These are phyloP conservation scores for Aegilops speltoides DNA, from an alignment of 176 grass and related monocot genomes.

Conservation along the genomic window DNA sequence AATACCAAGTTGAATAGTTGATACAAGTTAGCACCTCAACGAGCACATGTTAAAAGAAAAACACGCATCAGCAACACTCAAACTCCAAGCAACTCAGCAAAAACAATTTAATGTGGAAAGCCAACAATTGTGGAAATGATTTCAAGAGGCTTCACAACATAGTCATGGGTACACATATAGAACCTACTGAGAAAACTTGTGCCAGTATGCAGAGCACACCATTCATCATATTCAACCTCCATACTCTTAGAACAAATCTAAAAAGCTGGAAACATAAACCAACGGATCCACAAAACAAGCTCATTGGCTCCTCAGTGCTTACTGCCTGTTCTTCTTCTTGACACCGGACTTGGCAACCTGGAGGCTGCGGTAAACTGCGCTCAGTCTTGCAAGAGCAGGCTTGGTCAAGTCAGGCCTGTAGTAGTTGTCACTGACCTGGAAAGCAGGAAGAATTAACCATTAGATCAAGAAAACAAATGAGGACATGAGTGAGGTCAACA, in stretches of 20 bases:
- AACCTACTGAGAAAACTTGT: neutral
- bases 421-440: slow-evolving; percentile 67
- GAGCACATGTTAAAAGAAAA: neutral
- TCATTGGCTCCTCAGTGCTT: neutral
- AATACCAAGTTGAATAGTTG: no score
- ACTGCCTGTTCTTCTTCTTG: slow-evolving; percentile 90
- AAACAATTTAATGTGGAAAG: neutral
- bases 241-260: slow-evolving; percentile 4
- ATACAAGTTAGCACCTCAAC: neutral
- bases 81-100: neutral
- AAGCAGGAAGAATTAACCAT: neutral
- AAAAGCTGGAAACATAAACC: slow-evolving; percentile 14
- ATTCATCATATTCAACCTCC: neutral
- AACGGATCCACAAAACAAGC: slow-evolving; percentile 4
- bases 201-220: neutral
- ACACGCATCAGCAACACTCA: neutral
- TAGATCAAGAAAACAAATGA: neutral
- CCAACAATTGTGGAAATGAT: neutral
- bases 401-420: slow-evolving; percentile 89
- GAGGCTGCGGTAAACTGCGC: slow-evolving; percentile 66
- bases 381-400: slow-evolving; percentile 66
- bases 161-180: slow-evolving; percentile 18
- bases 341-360: slow-evolving; percentile 79
- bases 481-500: neutral
- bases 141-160: neutral